phyloP scores from a whole-genome alignment of 768 basidiomycete species.

The Amanita jacksonii region DNA sequence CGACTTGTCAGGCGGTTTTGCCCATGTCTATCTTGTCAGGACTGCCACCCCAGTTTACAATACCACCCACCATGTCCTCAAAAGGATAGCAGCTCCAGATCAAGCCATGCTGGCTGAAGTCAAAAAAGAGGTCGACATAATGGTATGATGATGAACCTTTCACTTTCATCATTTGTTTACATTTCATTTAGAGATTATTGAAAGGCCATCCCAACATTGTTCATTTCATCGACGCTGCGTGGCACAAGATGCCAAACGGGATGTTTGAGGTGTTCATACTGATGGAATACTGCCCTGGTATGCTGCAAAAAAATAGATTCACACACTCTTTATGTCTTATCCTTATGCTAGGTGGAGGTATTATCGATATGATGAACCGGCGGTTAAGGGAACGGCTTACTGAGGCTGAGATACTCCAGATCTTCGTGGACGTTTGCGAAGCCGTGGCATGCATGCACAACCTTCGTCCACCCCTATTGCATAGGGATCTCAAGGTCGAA shows the following conservation, averaged over 20 bases:
- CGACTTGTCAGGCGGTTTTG: slow-evolving; percentile 73
- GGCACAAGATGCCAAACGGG: slow-evolving; percentile 75
- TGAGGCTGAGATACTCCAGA: slow-evolving; percentile 93
- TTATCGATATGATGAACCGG: slow-evolving; percentile 99
- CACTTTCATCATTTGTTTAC: slow-evolving; percentile 17
- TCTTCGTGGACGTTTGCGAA: slow-evolving; percentile 96
- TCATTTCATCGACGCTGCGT: slow-evolving; percentile 91
- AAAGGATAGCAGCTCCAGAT: slow-evolving; percentile 88
- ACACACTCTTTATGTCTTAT: slow-evolving; percentile 8
- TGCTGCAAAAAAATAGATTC: slow-evolving; percentile 14
- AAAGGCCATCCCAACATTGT: slow-evolving; percentile 94
- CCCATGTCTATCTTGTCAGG: slow-evolving; percentile 92
- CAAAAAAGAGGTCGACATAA: slow-evolving; percentile 96
- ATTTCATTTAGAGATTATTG: slow-evolving; percentile 59
- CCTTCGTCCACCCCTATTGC: slow-evolving; percentile 79
- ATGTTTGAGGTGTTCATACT: slow-evolving; percentile 95
- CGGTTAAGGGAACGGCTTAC: slow-evolving; percentile 89
- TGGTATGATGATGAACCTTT: slow-evolving; percentile 48
- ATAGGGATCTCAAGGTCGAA: slow-evolving; percentile 98
- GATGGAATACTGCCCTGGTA: slow-evolving; percentile 96
- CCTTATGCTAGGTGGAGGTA: slow-evolving; percentile 68
- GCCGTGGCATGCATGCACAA: slow-evolving; percentile 97
- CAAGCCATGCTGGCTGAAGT: slow-evolving; percentile 89
- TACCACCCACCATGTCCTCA: slow-evolving; percentile 93
- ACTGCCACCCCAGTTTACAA: slow-evolving; percentile 82